Base-by-base conservation (phyloP, 495 filamentous ascomycete species). In the Umbilicaria muhlenbergii region DNA sequence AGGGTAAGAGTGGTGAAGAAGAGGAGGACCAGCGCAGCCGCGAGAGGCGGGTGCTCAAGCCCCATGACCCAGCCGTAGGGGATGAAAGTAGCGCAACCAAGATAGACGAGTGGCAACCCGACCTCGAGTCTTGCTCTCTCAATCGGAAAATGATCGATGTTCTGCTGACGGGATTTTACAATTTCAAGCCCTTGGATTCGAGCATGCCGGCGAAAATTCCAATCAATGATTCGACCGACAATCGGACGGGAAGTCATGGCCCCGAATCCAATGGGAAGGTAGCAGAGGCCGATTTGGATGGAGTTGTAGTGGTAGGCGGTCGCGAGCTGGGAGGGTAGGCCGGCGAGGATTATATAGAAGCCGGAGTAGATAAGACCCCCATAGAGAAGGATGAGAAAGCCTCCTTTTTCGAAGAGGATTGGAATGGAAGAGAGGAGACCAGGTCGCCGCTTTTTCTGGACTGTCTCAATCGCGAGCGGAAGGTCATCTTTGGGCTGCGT, bases 11-110 rank as follows among this genome's bases (percentile, higher is more conserved):
- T 62, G n/a, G 56, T 51, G 21, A 68, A 51, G 44, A 71, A 71
- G 7, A 70, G 50, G 34, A 64, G 51, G 17, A 69, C 47, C 3
- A 68, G 32, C 0, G 59, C 61, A 0, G 56, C 64, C 1, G 65
- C 57, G 3, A 74, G 52, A 3, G 52, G 40, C 0, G 58, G 55
- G 0, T 45, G 45, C 17, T 52, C 43, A 32, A 51, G 54, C 8
- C 67, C 33, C 51, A 71, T 62, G 8, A 51, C 47, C 70, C 71
- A 75, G 28, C 67, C 66, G 48, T 70, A 75, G 0, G 55, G 55
- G 12, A 71, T 45, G 11, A 67, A 45, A 0, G 47, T 43, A 6
- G 51, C 38, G 33, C 50, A 48, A 1, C 48, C 51, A 3, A 61
- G 5, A 38, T 65, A 60, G 24, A 28, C 8, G 8, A 71, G 33